Percentiles rank a stretch among this genome's conserved stretches.
phyloP scores from a whole-genome alignment of 257 asterid genomes.

The Rubia yunnanensis region DNA sequence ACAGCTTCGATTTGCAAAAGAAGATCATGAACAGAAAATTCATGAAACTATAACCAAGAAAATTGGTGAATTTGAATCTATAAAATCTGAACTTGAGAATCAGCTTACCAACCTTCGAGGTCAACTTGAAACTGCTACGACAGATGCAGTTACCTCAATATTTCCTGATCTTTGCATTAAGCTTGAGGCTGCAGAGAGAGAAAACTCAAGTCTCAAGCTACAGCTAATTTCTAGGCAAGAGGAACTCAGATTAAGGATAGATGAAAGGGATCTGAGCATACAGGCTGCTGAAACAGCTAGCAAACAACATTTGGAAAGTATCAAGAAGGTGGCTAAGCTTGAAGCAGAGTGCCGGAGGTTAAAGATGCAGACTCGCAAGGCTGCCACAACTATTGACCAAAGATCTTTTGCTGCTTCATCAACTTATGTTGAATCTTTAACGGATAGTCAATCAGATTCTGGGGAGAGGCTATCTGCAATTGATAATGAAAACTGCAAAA shows the following conservation, averaged over 20 bases:
- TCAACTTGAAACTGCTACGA: constrained; percentile 36
- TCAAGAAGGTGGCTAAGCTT: constrained; percentile 50
- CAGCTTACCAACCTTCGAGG: constrained; percentile 43
- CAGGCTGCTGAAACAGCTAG: constrained; percentile 76
- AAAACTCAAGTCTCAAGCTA: constrained; percentile 45
- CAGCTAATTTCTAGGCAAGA: constrained; percentile 38
- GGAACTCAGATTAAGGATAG: constrained; percentile 34
- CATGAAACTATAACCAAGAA: constrained; percentile 31
- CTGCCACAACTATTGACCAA: constrained; percentile 25
- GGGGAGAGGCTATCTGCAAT: constrained; percentile 35
- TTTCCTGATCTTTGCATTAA: constrained; percentile 34
- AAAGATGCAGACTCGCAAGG: constrained; percentile 39
- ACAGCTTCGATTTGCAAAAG: constrained; percentile 77
- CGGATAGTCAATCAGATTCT: constrained; percentile 52
- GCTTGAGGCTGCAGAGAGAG: constrained; percentile 56
- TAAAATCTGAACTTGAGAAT: constrained; percentile 44
- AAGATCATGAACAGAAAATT: constrained; percentile 64
- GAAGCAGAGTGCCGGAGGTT: constrained; percentile 79
- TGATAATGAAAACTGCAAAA: constrained; percentile 26
- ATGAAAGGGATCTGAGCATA: constrained; percentile 55
- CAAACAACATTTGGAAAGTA: constrained; percentile 62
- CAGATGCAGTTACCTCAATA: constrained; percentile 27
- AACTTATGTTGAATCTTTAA: constrained; percentile 39
- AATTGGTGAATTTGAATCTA: constrained; percentile 44
- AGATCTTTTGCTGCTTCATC: constrained; percentile 42